phyloP scores from a whole-genome alignment of 140 eudicot species.

The Bidens hawaiensis region DNA sequence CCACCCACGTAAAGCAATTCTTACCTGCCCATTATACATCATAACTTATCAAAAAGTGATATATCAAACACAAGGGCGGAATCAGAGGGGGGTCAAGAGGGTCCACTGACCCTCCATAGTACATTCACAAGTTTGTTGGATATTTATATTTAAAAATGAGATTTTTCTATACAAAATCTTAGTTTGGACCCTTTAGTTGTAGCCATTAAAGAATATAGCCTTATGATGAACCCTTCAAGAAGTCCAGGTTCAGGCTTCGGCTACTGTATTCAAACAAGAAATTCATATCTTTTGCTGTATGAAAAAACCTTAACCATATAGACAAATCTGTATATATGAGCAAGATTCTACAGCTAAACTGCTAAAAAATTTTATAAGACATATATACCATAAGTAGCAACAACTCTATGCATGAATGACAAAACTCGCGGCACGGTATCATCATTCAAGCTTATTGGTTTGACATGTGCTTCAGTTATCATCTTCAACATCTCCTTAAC shows the following conservation, averaged over 20 bases:
- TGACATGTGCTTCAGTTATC: neutral
- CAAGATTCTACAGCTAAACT: too few relatives aligned
- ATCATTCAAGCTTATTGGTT: slow-evolving; percentile 18
- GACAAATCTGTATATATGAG: neutral
- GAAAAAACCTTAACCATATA: too few relatives aligned
- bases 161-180: neutral
- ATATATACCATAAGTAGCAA: slow-evolving; percentile 15
- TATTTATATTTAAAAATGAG: too few relatives aligned
- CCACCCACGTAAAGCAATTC: slow-evolving; percentile 20
- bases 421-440: slow-evolving; percentile 23
- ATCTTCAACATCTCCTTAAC: slow-evolving; percentile 11
- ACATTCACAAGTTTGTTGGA: too few relatives aligned
- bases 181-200: too few relatives aligned
- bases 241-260: too few relatives aligned
- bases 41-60: neutral
- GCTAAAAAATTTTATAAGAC: neutral
- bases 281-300: too few relatives aligned
- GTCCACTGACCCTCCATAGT: too few relatives aligned
- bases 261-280: too few relatives aligned
- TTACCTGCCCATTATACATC: slow-evolving; percentile 7
- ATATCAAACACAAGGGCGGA: too few relatives aligned
- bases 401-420: slow-evolving; percentile 6
- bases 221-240: neutral
- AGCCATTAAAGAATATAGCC: too few relatives aligned
- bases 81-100: too few relatives aligned